phyloP scores from a whole-genome alignment of 345 rosid genomes.

The Rhizophora apiculata region DNA sequence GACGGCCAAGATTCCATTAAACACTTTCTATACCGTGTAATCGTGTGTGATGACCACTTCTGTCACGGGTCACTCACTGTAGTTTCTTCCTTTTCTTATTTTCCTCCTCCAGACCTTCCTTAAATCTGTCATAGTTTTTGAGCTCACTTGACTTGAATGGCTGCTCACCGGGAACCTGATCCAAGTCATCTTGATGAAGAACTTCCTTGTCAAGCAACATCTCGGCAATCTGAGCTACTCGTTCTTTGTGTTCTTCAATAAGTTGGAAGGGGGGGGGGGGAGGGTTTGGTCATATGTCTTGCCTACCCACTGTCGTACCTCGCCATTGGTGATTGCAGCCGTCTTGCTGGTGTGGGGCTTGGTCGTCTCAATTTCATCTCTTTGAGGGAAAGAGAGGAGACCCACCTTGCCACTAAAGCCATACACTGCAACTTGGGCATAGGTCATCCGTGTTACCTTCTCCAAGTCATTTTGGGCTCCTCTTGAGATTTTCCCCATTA shows the following conservation, averaged over 20 bases:
- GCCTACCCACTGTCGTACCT: conserved; percentile 82
- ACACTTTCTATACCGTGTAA: too few relatives aligned
- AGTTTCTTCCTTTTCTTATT: conserved; percentile 16
- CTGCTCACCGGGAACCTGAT: conserved; percentile 65
- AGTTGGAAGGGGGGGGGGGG: conserved; percentile 40
- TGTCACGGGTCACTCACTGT: neutral
- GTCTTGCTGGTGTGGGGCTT: conserved; percentile 95
- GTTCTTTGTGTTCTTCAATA: conserved; percentile 66
- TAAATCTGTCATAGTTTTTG: conserved; percentile 72
- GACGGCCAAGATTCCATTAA: too few relatives aligned
- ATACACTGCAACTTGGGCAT: conserved; percentile 88
- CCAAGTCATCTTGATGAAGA: conserved; percentile 71
- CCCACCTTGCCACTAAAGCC: conserved; percentile 97
- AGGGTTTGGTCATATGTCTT: conserved; percentile 62
- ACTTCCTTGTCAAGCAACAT: conserved; percentile 79
- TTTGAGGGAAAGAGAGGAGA: conserved; percentile 83
- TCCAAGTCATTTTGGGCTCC: conserved; percentile 96
- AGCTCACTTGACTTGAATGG: conserved; percentile 62
- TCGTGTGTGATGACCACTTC: conserved; percentile 11
- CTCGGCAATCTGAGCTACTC: conserved; percentile 75
- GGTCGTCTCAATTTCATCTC: conserved; percentile 69
- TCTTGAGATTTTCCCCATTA: conserved; percentile 81
- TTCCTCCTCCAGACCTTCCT: conserved; percentile 58
- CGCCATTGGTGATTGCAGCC: conserved; percentile 71
- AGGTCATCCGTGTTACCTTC: conserved; percentile 92